Evolutionary conservation across 1,139 yeast species (phyloP), one percentile per base, ranked within the genome.

Genomic region (Candida sp.): DNA sequence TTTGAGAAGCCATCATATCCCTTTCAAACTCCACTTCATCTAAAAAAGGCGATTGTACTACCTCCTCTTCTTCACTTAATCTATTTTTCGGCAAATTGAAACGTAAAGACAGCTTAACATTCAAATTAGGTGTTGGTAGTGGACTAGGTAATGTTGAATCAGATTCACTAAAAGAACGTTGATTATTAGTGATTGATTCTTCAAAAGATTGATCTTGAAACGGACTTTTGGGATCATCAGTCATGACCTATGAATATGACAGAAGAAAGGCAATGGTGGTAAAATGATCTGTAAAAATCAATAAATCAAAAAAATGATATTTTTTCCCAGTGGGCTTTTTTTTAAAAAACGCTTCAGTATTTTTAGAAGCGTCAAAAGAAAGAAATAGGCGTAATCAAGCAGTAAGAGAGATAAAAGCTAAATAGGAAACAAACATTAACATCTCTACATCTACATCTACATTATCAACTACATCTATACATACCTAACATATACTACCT

Each of bases 51-150:
- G 55, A 52, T 32, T 36, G 35, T n/a, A 34, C 33, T 9, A 22
- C 35, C 5, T 30, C 37, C 5, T 33, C 32, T n/a, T 12, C 22
- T 4, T 21, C 12, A 15, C 21, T 34, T 21, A 5, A 8, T 23
- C 6, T 27, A 22, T 5, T 48, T 8, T 47, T 42, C 6, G 64
- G 65, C 11, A 62, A 43, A 38, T 63, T 56, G 47, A 64, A 64
- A 30, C 68, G 47, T 32, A 64, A 49, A 3, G 65, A 56, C 5
- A 61, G 57, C 35, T 33, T 40, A 32, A 52, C 48, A 27, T 55
- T 54, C 19, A 65, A 35, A 34, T 58, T 61, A 11, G 70, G 70
- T 1, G 69, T 66, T 1, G 70, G 68, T 39, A 59, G 38, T 15
- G 56, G 62, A 43, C 53, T 43, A 45, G 46, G 38, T 23, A 35